Conservation (phyloP, 495 filamentous ascomycete genomes). For the Chaetomium tenue region DNA sequence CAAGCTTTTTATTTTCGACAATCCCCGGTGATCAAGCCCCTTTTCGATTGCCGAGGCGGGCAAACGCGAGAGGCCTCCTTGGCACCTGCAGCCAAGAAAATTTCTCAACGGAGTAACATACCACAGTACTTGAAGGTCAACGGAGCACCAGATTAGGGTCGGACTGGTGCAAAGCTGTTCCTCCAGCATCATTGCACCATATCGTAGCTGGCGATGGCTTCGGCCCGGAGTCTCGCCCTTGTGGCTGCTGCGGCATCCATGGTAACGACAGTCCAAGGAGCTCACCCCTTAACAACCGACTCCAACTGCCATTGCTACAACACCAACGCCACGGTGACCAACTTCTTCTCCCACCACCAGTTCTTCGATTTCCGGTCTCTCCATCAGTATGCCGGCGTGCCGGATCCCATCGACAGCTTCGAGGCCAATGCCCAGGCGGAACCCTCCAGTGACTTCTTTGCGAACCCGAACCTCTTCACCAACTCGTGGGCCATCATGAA, state of each 20-base stretch:
- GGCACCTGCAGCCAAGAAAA: conserved; percentile 4
- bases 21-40: too few species aligned
- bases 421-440: conserved; percentile 34
- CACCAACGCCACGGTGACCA: conserved; percentile 46
- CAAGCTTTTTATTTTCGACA: too few species aligned
- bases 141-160: not conserved
- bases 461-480: conserved; percentile 37
- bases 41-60: conserved; percentile 2
- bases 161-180: not conserved
- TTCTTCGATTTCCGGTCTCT: conserved; percentile 67
- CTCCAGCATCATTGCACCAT: not conserved
- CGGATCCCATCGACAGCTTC: conserved; percentile 27
- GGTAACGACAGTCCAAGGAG: conserved; percentile 19
- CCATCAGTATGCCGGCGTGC: conserved; percentile 33
- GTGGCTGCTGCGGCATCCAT: conserved; percentile 25
- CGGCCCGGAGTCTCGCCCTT: conserved; percentile 14
- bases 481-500: conserved; percentile 59
- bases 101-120: not conserved
- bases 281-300: conserved; percentile 44
- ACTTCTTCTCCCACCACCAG: conserved; percentile 63
- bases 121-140: not conserved
- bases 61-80: not conserved
- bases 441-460: conserved; percentile 42
- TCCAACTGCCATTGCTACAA: conserved; percentile 49
- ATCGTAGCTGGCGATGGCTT: not conserved